Conservation (phyloP, 345 rosid species). For the Citrus mangshanensis region DNA sequence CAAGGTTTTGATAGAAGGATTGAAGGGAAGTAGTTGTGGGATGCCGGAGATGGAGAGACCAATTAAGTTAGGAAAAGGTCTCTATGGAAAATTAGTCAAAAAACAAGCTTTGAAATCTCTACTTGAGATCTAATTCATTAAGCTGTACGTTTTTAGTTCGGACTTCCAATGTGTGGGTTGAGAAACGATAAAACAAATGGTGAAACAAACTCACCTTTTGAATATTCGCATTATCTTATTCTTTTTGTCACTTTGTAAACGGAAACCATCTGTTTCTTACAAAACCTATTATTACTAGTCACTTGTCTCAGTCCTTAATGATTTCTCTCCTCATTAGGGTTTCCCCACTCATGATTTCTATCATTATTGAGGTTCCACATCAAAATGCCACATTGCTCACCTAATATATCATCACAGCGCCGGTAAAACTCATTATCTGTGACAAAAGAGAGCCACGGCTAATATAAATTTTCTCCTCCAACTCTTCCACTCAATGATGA, state of each 20-base stretch:
- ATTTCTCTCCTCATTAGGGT: too few species aligned
- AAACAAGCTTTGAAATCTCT: slow-evolving; percentile 67
- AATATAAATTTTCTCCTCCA: too few species aligned
- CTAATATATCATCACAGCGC: neutral
- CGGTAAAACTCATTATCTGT: neutral
- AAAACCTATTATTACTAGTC: too few species aligned
- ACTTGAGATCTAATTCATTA: slow-evolving; percentile 30
- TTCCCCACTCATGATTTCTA: neutral
- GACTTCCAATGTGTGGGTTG: too few species aligned
- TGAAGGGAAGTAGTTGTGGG: slow-evolving; percentile 41
- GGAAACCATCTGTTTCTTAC: neutral
- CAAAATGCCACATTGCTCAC: neutral
- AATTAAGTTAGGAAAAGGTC: slow-evolving; percentile 54
- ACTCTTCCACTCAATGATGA: too few species aligned
- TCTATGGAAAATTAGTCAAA: slow-evolving; percentile 70
- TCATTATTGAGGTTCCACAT: neutral
- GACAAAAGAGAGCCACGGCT: too few species aligned
- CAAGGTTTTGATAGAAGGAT: slow-evolving; percentile 41
- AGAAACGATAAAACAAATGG: too few species aligned
- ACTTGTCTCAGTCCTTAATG: too few species aligned
- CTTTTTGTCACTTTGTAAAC: neutral
- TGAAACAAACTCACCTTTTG: too few species aligned
- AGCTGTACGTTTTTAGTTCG: too few species aligned
- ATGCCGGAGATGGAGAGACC: slow-evolving; percentile 48
- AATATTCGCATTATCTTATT: neutral